Percentiles rank a stretch among this genome's conserved stretches.
These are phyloP conservation scores for Microcera coccophila DNA, from an alignment of 2,329 filamentous ascomycete species.

Conservation along the genomic window DNA sequence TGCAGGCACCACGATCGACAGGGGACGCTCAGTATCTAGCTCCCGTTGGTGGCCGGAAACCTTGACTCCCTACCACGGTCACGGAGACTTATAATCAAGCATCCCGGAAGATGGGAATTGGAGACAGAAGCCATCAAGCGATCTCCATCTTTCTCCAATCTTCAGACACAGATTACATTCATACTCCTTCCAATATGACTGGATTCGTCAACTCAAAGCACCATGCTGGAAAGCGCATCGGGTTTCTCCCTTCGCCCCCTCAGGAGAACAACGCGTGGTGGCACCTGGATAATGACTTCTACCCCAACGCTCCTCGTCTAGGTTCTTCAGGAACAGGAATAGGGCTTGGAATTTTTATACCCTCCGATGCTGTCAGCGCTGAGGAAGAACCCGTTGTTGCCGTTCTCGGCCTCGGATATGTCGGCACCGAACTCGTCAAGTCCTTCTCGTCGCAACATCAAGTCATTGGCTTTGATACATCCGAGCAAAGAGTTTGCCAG, in stretches of 20 bases:
- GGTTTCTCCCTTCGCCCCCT: slow-evolving; percentile 1
- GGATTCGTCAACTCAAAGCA: not conserved
- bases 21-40: too few species aligned
- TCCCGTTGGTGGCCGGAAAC: too few species aligned
- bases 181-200: not conserved
- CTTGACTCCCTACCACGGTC: too few species aligned
- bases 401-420: slow-evolving; percentile 51
- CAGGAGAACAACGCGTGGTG: slow-evolving; percentile 8
- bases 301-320: slow-evolving; percentile 12
- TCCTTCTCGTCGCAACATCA: slow-evolving; percentile 39
- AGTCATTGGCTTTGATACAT: slow-evolving; percentile 47
- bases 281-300: slow-evolving; percentile 8
- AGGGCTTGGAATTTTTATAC: not conserved
- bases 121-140: too few species aligned
- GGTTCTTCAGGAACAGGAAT: slow-evolving; percentile 6
- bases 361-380: not conserved
- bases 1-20: too few species aligned
- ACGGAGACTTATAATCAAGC: too few species aligned
- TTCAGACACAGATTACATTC: too few species aligned
- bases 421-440: slow-evolving; percentile 44
- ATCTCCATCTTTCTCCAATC: too few species aligned
- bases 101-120: too few species aligned
- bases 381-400: slow-evolving; percentile 35
- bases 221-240: too few species aligned
- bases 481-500: slow-evolving; percentile 31